Evolutionary conservation across 495 filamentous ascomycete genomes (phyloP).

Genomic region (Saxophila tyrrhenica): DNA sequence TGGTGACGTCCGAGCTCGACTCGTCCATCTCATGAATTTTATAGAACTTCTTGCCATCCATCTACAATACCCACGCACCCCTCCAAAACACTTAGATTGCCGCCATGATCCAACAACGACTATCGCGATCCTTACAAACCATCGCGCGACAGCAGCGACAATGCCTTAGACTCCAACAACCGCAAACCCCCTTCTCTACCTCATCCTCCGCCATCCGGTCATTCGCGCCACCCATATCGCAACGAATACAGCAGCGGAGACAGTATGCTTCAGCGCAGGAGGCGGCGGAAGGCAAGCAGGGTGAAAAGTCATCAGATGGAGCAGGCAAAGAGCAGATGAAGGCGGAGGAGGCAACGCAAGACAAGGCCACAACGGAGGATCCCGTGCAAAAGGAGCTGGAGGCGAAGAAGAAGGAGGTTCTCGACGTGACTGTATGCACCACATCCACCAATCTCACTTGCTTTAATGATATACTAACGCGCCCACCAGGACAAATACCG

Average conservation of each 20-base stretch:
- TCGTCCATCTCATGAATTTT: neutral
- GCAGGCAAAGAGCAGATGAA: neutral
- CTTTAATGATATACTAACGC: neutral
- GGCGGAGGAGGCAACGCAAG: conserved; percentile 7
- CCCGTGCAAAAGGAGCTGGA: conserved; percentile 56
- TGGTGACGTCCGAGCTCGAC: neutral
- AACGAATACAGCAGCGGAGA: conserved; percentile 7
- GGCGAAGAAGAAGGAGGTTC: conserved; percentile 67
- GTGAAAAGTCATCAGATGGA: neutral
- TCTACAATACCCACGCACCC: neutral
- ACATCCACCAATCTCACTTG: neutral
- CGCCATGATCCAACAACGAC: conserved; percentile 3
- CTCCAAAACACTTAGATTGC: too few species aligned
- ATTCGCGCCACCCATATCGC: conserved; percentile 1
- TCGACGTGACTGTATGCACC: conserved; percentile 68
- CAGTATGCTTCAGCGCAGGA: conserved; percentile 13
- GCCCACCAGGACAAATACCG: conserved; percentile 74
- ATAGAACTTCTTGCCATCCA: neutral
- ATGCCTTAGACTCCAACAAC: neutral
- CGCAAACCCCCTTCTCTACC: neutral
- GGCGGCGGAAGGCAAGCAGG: conserved; percentile 7
- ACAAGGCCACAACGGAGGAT: conserved; percentile 18
- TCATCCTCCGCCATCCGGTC: neutral
- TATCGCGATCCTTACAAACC: neutral
- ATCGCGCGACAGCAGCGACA: conserved; percentile 1